Percentiles rank a stretch among this genome's conserved stretches.
Conservation (phyloP, 148 eudicot species). For the Rhododendron ovatum region DNA sequence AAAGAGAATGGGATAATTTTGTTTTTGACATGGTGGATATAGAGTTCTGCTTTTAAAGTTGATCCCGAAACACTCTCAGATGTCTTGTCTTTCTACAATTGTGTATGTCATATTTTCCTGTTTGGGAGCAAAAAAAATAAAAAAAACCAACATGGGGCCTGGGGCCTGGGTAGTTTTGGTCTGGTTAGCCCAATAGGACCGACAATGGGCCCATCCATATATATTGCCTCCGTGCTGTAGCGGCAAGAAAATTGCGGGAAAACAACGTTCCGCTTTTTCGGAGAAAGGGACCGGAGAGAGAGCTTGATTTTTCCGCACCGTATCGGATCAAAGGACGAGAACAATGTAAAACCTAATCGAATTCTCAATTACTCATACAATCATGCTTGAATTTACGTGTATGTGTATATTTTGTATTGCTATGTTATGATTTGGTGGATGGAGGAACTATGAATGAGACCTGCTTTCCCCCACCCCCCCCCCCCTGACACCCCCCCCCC, state of each 20-base stretch:
- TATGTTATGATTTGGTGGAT: neutral
- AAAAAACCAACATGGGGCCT: neutral
- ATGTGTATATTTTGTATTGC: neutral
- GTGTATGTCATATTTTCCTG: neutral
- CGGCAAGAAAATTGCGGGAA: neutral
- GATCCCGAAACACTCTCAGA: neutral
- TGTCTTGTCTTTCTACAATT: neutral
- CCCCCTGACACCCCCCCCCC: too few species aligned
- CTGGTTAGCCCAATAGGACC: neutral
- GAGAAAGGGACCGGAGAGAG: neutral
- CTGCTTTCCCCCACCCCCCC: too few species aligned
- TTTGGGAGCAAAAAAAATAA: neutral
- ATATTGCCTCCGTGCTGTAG: neutral
- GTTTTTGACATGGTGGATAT: conserved; percentile 2
- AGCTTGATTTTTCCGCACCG: neutral
- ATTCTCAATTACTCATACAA: neutral
- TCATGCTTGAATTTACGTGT: neutral
- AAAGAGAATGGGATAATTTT: neutral
- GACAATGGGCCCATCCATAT: neutral
- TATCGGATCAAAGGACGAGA: neutral
- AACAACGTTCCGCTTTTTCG: neutral
- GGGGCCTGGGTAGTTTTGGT: neutral
- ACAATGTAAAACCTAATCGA: neutral
- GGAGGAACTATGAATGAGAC: neutral
- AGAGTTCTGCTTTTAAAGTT: neutral